Percentiles rank a stretch among this genome's conserved stretches.
These are phyloP conservation scores for Astrocystis sublimbata DNA, from an alignment of 495 filamentous ascomycete species.

Conservation along the genomic window DNA sequence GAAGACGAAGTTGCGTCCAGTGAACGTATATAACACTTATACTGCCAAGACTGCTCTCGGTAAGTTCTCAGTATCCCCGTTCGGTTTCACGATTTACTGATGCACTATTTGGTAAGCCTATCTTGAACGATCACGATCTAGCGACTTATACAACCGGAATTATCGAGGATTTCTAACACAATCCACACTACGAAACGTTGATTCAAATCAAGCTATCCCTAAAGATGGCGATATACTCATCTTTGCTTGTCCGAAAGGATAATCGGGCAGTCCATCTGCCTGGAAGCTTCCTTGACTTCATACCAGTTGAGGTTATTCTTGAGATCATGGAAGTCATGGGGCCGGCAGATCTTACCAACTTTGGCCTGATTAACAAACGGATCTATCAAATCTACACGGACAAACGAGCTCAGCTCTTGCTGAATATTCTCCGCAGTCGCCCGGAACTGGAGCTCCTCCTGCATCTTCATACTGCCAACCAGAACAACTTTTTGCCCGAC, in stretches of 20 bases:
- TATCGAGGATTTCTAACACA: not conserved
- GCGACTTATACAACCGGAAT: no score
- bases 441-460: constrained; percentile 26
- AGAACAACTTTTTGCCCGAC: constrained; percentile 5
- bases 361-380: constrained; percentile 25
- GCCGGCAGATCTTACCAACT: constrained; percentile 24
- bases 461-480: constrained; percentile 14
- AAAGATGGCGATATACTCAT: not conserved
- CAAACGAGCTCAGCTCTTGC: constrained; percentile 29
- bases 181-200: not conserved
- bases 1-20: constrained; percentile 20
- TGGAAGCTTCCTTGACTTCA: not conserved
- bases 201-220: not conserved
- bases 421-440: constrained; percentile 24
- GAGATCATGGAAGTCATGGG: constrained; percentile 36
- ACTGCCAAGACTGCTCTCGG: not conserved
- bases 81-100: not conserved
- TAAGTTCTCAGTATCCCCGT: not conserved
- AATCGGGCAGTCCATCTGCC: not conserved
- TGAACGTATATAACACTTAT: constrained; percentile 4
- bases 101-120: not conserved
- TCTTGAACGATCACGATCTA: not conserved
- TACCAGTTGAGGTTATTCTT: constrained; percentile 36
- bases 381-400: constrained; percentile 25
- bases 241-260: not conserved